phyloP scores from a whole-genome alignment of 148 eudicot species.

The Camellia japonica region DNA sequence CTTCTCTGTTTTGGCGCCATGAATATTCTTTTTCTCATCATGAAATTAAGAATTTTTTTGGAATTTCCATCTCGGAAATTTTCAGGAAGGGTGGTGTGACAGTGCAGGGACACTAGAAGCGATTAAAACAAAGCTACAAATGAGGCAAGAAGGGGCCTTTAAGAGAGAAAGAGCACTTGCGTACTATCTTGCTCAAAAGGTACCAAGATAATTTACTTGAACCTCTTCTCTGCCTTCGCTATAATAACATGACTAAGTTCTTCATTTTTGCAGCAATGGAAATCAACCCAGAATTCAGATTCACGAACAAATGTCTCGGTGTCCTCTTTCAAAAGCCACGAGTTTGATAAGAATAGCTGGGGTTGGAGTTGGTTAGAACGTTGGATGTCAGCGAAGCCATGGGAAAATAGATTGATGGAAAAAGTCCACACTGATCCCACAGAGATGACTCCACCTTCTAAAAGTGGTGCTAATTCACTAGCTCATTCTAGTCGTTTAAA shows the following conservation, averaged over 20 bases:
- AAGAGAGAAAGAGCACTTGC: slow-evolving; percentile 96
- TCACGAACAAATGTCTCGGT: slow-evolving; percentile 34
- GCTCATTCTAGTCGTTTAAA: slow-evolving; percentile 28
- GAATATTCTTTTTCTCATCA: neutral
- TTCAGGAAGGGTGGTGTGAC: slow-evolving; percentile 97
- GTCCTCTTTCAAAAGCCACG: slow-evolving; percentile 41
- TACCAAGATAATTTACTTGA: slow-evolving; percentile 10
- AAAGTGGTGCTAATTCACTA: slow-evolving; percentile 24
- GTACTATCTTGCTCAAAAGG: slow-evolving; percentile 86
- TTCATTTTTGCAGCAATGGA: slow-evolving; percentile 48
- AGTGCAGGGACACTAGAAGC: slow-evolving; percentile 79
- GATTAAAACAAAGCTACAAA: slow-evolving; percentile 74
- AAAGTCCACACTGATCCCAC: slow-evolving; percentile 36
- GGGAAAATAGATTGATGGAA: slow-evolving; percentile 91
- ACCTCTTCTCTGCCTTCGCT: neutral
- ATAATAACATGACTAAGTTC: neutral
- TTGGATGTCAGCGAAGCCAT: slow-evolving; percentile 97
- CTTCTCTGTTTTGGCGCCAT: too few species aligned
- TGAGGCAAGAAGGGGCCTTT: slow-evolving; percentile 91
- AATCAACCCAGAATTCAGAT: slow-evolving; percentile 42
- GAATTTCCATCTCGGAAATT: neutral
- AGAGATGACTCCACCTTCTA: slow-evolving; percentile 58
- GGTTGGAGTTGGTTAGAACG: slow-evolving; percentile 96
- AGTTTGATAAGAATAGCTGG: slow-evolving; percentile 62
- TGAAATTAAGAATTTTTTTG: neutral